Percentiles rank a stretch among this genome's conserved stretches.
Conservation (phyloP, 2,329 filamentous ascomycete species). For the Westerdykella aurantiaca region DNA sequence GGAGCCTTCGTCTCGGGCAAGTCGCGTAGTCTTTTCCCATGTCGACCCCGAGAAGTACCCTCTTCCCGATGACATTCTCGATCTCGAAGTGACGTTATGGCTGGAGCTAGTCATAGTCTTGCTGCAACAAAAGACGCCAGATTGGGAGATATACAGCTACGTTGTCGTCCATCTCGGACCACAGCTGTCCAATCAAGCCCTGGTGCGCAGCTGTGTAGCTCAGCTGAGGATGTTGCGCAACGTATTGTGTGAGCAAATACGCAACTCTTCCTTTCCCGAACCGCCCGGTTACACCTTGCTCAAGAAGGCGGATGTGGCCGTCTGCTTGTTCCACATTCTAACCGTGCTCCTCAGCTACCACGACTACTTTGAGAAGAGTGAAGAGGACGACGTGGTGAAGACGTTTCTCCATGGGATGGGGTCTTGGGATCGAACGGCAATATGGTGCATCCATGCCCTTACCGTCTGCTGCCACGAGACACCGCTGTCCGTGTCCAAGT, state of each 20-base stretch:
- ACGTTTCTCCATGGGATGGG: slow-evolving; percentile 81
- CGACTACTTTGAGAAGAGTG: slow-evolving; percentile 71
- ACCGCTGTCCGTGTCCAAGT: slow-evolving; percentile 78
- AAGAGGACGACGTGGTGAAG: slow-evolving; percentile 84
- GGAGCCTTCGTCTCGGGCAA: slow-evolving; percentile 45
- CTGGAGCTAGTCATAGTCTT: slow-evolving; percentile 70
- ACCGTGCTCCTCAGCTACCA: slow-evolving; percentile 90
- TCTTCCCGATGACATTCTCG: slow-evolving; percentile 35
- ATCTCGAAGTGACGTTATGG: slow-evolving; percentile 55
- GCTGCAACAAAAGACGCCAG: slow-evolving; percentile 63
- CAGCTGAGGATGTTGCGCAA: slow-evolving; percentile 72
- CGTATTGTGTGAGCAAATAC: slow-evolving; percentile 76
- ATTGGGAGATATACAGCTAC: slow-evolving; percentile 93
- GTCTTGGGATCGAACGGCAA: slow-evolving; percentile 78
- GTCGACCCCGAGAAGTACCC: slow-evolving; percentile 34
- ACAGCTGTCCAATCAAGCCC: slow-evolving; percentile 81
- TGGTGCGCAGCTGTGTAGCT: slow-evolving; percentile 68
- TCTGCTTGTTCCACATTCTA: slow-evolving; percentile 80
- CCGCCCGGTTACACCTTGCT: slow-evolving; percentile 73
- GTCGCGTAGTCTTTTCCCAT: slow-evolving; percentile 48
- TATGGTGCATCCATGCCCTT: slow-evolving; percentile 88
- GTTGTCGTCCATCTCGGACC: slow-evolving; percentile 78
- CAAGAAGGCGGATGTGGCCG: slow-evolving; percentile 80
- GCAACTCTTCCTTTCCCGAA: slow-evolving; percentile 69
- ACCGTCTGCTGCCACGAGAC: slow-evolving; percentile 94